Percentiles rank a stretch among this genome's conserved stretches.
Evolutionary conservation across 2,329 filamentous ascomycete species (phyloP).

Genomic region (Apiospora kogelbergensis): DNA sequence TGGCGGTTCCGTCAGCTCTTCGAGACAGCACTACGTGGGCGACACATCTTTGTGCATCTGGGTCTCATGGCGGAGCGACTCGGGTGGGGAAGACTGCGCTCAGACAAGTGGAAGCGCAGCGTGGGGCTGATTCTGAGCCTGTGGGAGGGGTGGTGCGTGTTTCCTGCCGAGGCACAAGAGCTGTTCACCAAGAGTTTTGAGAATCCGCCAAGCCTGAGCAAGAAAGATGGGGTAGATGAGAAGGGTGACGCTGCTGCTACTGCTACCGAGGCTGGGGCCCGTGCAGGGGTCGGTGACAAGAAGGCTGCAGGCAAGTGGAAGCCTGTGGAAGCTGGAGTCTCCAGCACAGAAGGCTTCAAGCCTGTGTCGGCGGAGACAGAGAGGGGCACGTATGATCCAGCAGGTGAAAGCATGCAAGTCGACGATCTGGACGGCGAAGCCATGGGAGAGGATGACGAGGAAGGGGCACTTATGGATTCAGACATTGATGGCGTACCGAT

Average conservation of each 20-base stretch:
- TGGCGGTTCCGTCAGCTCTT: constrained; percentile 86
- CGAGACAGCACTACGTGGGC: constrained; percentile 66
- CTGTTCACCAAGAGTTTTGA: constrained; percentile 70
- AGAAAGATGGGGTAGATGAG: constrained; percentile 30
- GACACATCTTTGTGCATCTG: constrained; percentile 70
- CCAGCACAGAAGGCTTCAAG: constrained; percentile 24
- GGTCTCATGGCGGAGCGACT: constrained; percentile 71
- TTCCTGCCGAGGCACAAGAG: constrained; percentile 72
- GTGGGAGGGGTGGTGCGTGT: constrained; percentile 73
- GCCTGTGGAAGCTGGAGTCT: constrained; percentile 44
- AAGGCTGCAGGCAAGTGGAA: constrained; percentile 41
- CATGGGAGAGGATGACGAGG: constrained; percentile 44
- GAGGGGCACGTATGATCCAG: constrained; percentile 36
- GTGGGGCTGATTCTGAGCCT: constrained; percentile 66
- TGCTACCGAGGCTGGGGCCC: constrained; percentile 30
- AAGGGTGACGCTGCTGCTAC: constrained; percentile 27
- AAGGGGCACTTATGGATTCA: constrained; percentile 45
- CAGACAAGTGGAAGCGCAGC: constrained; percentile 82
- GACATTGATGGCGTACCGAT: constrained; percentile 47
- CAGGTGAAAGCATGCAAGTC: constrained; percentile 36
- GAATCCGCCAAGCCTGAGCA: constrained; percentile 58
- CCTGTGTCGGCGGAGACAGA: constrained; percentile 22
- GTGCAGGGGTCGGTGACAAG: constrained; percentile 16
- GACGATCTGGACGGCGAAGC: constrained; percentile 44
- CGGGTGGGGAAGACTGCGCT: constrained; percentile 77